Conservation (phyloP, 805 yeast species). For the Yamadazyma olivae region DNA sequence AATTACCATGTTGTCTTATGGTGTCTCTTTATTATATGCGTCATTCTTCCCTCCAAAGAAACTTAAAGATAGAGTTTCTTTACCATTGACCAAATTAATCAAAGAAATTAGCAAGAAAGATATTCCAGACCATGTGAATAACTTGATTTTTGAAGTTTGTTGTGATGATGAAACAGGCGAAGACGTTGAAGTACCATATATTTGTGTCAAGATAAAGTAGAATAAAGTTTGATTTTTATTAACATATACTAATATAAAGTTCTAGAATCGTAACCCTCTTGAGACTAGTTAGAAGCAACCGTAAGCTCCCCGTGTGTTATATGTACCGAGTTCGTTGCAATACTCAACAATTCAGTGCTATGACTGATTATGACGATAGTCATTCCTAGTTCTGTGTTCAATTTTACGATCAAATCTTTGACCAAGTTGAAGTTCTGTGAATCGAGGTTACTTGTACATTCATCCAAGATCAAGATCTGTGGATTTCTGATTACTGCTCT, state of each 20-base stretch:
- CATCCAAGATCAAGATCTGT: constrained; percentile 70
- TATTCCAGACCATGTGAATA: constrained; percentile 66
- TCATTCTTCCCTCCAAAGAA: constrained; percentile 92
- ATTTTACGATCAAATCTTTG: constrained; percentile 45
- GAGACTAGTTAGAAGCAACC: neutral
- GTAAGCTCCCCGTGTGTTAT: constrained; percentile 47
- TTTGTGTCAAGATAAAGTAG: constrained; percentile 44
- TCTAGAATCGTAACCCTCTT: too few relatives aligned
- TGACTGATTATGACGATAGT: constrained; percentile 72
- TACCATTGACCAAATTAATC: constrained; percentile 72
- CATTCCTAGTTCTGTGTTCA: constrained; percentile 40
- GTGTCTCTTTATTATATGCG: constrained; percentile 86
- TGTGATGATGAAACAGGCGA: constrained; percentile 91
- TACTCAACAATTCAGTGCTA: constrained; percentile 59
- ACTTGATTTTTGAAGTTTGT: constrained; percentile 84
- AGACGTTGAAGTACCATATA: constrained; percentile 92
- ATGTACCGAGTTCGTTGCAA: constrained; percentile 50
- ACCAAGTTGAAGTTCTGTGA: constrained; percentile 52
- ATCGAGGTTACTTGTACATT: constrained; percentile 87
- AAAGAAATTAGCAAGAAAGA: constrained; percentile 85
- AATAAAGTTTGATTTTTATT: neutral
- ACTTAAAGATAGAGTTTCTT: constrained; percentile 66
- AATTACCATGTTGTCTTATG: constrained; percentile 88
- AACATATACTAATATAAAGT: neutral
- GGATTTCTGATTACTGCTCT: constrained; percentile 75